Base-by-base conservation (phyloP, 345 rosid species). In the Citropsis articulata region DNA sequence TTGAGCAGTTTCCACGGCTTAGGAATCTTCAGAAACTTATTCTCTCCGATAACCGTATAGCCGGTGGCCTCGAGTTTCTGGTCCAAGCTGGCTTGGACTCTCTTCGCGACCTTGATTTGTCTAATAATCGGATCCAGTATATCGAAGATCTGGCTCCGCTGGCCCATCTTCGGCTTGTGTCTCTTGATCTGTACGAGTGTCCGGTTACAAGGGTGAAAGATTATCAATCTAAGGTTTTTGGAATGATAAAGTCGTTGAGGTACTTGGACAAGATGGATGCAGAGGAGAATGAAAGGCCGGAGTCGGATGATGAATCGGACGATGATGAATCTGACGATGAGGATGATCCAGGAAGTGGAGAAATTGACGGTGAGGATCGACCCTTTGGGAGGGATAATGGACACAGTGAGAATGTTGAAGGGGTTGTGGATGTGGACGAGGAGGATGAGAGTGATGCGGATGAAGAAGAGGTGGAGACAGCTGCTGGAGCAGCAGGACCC, bases 181-280 rank as follows among this genome's bases (percentile, higher is more conserved):
- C 94, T 8, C 97, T 92, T 35, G 97, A 92, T 84, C 88, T 92
- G 18, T 92, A 92, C 57, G 88, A 92, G 86, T 92, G 97, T 81
- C 97, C 94, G n/a, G 93, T 92, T 4, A 92, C 97, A 12, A 82
- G 88, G 77, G 83, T 87, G 28, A 86, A 90, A 86, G 97, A 90
- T 84, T 90, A 92, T 79, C 86, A 93, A 75, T 86, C 94, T 83
- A 92, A 90, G 88, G 97, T 89, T 89, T 92, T 92, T 71, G 92
- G 85, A 50, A 75, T 92, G 88, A 87, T 92, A 71, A 89, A 81
- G 75, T 82, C 93, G 28, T 85, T 92, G 87, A 91, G 88, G 89
- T 92, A 87, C 83, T 90, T 92, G 80, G 97, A 92, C 85, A 92
- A 92, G 88, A 92, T 84, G 84, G 97, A 92, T 65, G 88, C 87